A percentile compares a stretch with the other conserved stretches of the same genome.
Evolutionary conservation across 2,329 filamentous ascomycete species (phyloP).

Genomic region (Neonectria faginata): DNA sequence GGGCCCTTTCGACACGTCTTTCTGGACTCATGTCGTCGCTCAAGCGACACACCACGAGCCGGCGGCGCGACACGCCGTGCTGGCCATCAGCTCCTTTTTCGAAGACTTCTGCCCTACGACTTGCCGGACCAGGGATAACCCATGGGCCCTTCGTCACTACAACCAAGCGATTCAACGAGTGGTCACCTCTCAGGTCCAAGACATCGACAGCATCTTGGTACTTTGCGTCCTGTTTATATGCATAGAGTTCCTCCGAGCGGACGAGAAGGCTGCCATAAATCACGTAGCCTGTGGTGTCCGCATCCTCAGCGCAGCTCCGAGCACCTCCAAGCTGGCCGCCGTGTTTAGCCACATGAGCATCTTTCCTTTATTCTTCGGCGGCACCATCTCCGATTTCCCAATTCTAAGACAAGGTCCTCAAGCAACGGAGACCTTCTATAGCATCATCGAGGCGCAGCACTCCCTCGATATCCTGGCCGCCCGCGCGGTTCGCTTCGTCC

Average conservation of each 20-base stretch:
- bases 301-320: conserved; percentile 47
- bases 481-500: conserved; percentile 48
- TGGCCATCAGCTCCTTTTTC: conserved; percentile 56
- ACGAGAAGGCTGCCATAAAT: conserved; percentile 50
- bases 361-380: conserved; percentile 55
- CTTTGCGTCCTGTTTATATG: conserved; percentile 58
- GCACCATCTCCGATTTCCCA: conserved; percentile 19
- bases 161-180: conserved; percentile 54
- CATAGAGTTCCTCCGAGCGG: conserved; percentile 56
- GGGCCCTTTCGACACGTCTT: conserved; percentile 52
- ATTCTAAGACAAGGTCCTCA: conserved; percentile 8
- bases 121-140: conserved; percentile 36
- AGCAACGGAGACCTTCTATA: conserved; percentile 23
- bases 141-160: conserved; percentile 55
- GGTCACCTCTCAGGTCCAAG: conserved; percentile 32
- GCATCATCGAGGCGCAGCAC: conserved; percentile 44
- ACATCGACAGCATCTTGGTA: conserved; percentile 52
- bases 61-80: conserved; percentile 52
- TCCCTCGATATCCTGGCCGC: conserved; percentile 46
- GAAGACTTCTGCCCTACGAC: conserved; percentile 44
- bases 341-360: conserved; percentile 55
- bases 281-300: conserved; percentile 54
- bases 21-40: conserved; percentile 56
- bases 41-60: conserved; percentile 54
- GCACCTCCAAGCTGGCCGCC: conserved; percentile 49